Evolutionary conservation across 1,139 yeast species (phyloP), one percentile per base, ranked within the genome.

Genomic region (Nadsonia commutata): DNA sequence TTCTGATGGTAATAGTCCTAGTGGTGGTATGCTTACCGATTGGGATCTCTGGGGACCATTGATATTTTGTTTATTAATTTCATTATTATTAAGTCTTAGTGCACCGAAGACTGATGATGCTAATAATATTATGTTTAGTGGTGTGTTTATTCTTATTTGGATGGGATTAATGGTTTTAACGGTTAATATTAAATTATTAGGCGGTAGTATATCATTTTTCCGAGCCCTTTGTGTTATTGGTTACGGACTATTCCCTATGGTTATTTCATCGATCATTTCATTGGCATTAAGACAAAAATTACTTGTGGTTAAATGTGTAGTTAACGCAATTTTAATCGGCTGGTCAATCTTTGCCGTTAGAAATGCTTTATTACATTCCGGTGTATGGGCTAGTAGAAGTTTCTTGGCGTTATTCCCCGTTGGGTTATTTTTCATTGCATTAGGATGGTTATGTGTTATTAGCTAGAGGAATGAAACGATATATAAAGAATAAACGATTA

Each of bases 41-140:
- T 83, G 94, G 94, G 94, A 83, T 60, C 63, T 83, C 42, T 84
- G 94, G 94, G 95, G 95, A 0, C 95, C 95, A 2, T 65, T 84
- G 47, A 71, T 83, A 22, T 81, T 84, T 55, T 77, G 84, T 17
- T 65, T 84, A 41, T 60, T 69, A 17, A 78, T 79, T 49, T 67
- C 86, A 5, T 73, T 83, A 39, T 65, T 53, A 52, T 70, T 58
- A 47, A 67, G 71, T 31, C 49, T 67, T 48, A 50, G 66, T 37
- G 67, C 72, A 2, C 66, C 70, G 11, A 13, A 27, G 13, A 3
- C 13, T 4, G n/a, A 27, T 13, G 33, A 27, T 16, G n/a, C 9
- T 18, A 56, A 57, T 40, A 53, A 61, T 13, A 64, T 62, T 45
- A 73, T 72, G 61, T 84, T 65, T 65, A 78, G 74, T 57, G 85